A percentile compares a stretch with the other conserved stretches of the same genome.
Conservation (phyloP, 1,284 basidiomycete species). For the Heterobasidion annosum region DNA sequence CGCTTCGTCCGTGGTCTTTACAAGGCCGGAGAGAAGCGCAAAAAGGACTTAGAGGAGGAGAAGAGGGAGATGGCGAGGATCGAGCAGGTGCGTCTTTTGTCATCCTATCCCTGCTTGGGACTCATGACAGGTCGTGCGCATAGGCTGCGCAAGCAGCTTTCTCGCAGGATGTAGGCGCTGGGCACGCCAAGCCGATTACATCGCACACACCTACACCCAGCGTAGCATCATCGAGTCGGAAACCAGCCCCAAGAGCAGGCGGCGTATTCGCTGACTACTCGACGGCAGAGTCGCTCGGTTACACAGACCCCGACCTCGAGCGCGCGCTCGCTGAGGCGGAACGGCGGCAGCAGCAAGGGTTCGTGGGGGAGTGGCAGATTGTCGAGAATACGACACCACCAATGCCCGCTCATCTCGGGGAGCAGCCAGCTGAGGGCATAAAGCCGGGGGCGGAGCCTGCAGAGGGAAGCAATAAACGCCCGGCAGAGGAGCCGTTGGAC, state of each 20-base stretch:
- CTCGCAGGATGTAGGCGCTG: constrained; percentile 64
- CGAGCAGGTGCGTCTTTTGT: constrained; percentile 55
- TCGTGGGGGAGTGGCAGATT: constrained; percentile 80
- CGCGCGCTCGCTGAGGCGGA: constrained; percentile 48
- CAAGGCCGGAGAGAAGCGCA: constrained; percentile 84
- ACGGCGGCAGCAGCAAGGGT: constrained; percentile 53
- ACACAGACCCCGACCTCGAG: constrained; percentile 64
- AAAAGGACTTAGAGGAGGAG: constrained; percentile 82
- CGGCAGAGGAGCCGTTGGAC: constrained; percentile 24
- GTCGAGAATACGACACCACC: constrained; percentile 34
- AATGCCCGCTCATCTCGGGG: constrained; percentile 13
- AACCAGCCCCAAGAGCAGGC: constrained; percentile 43
- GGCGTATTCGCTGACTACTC: constrained; percentile 82
- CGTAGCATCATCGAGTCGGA: constrained; percentile 23
- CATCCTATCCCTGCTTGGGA: not conserved
- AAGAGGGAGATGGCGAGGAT: constrained; percentile 80
- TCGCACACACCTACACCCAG: constrained; percentile 24
- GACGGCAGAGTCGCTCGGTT: constrained; percentile 77
- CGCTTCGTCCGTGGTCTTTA: constrained; percentile 88
- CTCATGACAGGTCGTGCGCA: not conserved
- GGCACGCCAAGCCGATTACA: constrained; percentile 38
- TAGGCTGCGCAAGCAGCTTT: constrained; percentile 71
- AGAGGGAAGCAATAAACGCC: constrained; percentile 22
- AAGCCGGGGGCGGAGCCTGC: not conserved
- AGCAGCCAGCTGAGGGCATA: constrained; percentile 7